Evolutionary conservation across 2,329 filamentous ascomycete species (phyloP), one percentile per base, ranked within the genome.

Genomic region (Colletotrichum eremochloae): DNA sequence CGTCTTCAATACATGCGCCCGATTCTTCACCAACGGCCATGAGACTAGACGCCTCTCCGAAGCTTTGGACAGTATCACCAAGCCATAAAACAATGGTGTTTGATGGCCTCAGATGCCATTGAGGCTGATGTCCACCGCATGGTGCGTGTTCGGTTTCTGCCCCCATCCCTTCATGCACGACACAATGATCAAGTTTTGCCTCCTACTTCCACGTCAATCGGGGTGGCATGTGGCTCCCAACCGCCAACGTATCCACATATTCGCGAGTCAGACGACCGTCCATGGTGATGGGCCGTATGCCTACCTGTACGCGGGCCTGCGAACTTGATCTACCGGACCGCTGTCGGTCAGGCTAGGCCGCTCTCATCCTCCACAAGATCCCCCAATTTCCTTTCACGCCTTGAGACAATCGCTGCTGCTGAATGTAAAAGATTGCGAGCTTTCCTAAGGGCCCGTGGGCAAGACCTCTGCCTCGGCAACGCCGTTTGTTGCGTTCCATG

Each of bases 321-420:
- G 42, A 69, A 60, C 58, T 44, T 55, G 60, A 69, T 69, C 69
- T 42, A 46, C 53, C 69, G 60, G 61, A 69, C 60, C 60, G 60
- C 66, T 55, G 63, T 64, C 60, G 55, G 60, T 56, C 56, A 42
- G 38, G 24, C 52, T 58, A 24, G 62, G 42, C 48, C 61, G 63
- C 67, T 63, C 52, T 62, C 44, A 67, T 71, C 62, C 57, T 62
- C 46, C 69, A 53, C 67, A 46, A 71, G 56, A 71, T 67, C 71
- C 71, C 67, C 62, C 56, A 71, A 73, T 73, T 73, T 73, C 56
- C 57, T 31, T 67, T 62, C 62, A 57, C 62, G 53, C 57, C 61
- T 56, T 63, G 60, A 69, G 69, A 72, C 66, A 55, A 50, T 36
- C 53, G 53, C n/a, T 42, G 60, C 69, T 63, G 40, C 67, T 56